phyloP scores from a whole-genome alignment of 2,329 filamentous ascomycete genomes.

The Pyricularia pennisetigena region DNA sequence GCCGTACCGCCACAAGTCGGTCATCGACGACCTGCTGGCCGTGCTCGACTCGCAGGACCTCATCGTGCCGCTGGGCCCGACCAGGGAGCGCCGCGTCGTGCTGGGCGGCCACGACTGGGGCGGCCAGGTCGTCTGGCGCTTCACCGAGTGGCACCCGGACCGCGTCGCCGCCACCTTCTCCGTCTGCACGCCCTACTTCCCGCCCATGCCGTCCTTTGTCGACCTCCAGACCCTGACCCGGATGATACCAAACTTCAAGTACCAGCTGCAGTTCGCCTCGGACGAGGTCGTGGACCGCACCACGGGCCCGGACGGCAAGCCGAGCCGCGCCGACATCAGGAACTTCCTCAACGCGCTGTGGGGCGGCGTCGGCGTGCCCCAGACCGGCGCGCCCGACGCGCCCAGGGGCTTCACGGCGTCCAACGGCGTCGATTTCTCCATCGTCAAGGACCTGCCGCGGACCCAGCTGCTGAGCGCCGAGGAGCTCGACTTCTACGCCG shows the following conservation, averaged over 20 bases:
- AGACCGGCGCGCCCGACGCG: no score
- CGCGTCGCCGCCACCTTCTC: conserved; percentile 68
- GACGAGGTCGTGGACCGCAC: conserved; percentile 49
- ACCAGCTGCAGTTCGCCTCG: conserved; percentile 73
- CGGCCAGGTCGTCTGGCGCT: conserved; percentile 62
- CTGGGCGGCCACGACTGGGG: conserved; percentile 93
- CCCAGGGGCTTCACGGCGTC: conserved; percentile 48
- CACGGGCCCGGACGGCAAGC: neutral
- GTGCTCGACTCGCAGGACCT: conserved; percentile 43
- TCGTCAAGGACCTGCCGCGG: conserved; percentile 44
- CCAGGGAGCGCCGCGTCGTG: conserved; percentile 45
- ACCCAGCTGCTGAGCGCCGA: conserved; percentile 53
- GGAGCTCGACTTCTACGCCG: conserved; percentile 69
- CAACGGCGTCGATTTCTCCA: conserved; percentile 54
- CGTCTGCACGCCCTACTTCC: conserved; percentile 66
- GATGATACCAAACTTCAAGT: conserved; percentile 60
- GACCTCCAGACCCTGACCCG: conserved; percentile 45
- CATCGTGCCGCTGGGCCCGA: neutral
- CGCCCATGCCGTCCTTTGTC: conserved; percentile 41
- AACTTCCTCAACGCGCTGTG: conserved; percentile 64
- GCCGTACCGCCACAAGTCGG: conserved; percentile 62
- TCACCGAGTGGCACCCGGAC: conserved; percentile 62
- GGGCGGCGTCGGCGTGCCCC: conserved; percentile 45
- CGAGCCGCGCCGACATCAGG: conserved; percentile 38
- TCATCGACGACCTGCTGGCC: conserved; percentile 64